Conservation (phyloP, 2,329 filamentous ascomycete genomes). For the Lizonia empirigonia region DNA sequence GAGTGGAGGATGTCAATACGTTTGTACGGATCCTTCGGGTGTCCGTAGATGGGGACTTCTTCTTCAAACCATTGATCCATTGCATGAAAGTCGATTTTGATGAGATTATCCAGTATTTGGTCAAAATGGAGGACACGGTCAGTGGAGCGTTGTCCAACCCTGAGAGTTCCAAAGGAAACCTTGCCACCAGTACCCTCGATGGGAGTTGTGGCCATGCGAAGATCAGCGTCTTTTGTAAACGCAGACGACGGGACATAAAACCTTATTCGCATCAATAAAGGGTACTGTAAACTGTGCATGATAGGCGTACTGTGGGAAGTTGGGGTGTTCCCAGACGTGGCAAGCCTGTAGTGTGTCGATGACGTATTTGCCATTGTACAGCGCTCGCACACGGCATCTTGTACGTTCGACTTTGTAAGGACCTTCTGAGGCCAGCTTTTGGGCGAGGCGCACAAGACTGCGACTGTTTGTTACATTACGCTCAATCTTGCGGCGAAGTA, state of each 20-base stretch:
- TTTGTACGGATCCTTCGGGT: conserved; percentile 72
- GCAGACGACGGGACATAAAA: conserved; percentile 37
- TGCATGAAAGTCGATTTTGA: conserved; percentile 40
- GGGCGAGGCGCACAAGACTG: conserved; percentile 50
- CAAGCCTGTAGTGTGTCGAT: conserved; percentile 43
- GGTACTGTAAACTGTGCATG: no score
- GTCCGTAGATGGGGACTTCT: conserved; percentile 63
- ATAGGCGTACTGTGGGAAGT: conserved; percentile 42
- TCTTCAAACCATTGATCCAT: conserved; percentile 62
- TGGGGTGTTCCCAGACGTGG: conserved; percentile 47
- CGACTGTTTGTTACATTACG: background rate
- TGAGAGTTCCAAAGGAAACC: conserved; percentile 31
- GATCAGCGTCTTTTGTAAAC: conserved; percentile 27
- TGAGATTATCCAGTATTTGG: conserved; percentile 31
- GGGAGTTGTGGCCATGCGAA: conserved; percentile 17
- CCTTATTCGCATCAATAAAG: conserved; percentile 16
- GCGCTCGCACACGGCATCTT: conserved; percentile 39
- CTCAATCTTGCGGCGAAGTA: background rate
- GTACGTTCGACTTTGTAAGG: conserved; percentile 41
- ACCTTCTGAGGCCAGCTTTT: conserved; percentile 49
- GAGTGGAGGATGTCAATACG: conserved; percentile 67
- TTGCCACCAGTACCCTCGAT: conserved; percentile 27
- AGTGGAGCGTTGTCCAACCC: conserved; percentile 24
- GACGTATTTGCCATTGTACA: conserved; percentile 40
- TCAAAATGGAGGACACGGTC: conserved; percentile 38